Percentiles rank a stretch among this genome's conserved stretches.
Conservation (phyloP, 2,329 filamentous ascomycete species). For the Aspergillus uvarum region DNA sequence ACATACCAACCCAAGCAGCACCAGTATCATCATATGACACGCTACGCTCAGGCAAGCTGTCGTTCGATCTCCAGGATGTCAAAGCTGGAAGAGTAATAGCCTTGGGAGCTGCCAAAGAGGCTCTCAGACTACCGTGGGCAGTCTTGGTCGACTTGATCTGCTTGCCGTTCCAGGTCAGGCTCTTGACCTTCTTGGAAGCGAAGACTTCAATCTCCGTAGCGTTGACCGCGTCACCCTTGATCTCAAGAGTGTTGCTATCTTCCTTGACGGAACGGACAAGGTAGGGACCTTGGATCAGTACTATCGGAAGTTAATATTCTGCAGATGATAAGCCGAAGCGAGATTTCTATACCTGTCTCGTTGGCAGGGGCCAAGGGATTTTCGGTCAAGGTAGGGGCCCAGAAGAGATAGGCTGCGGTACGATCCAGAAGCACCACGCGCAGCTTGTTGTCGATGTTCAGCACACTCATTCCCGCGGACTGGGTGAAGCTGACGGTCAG, state of each 20-base stretch:
- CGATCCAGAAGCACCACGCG: slow-evolving; percentile 56
- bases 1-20: slow-evolving; percentile 35
- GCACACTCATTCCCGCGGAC: slow-evolving; percentile 47
- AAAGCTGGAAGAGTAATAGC: slow-evolving; percentile 35
- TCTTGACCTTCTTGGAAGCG: slow-evolving; percentile 47
- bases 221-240: slow-evolving; percentile 49
- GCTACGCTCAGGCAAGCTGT: slow-evolving; percentile 46
- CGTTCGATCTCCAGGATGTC: slow-evolving; percentile 41
- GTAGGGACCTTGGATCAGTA: slow-evolving; percentile 55
- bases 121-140: slow-evolving; percentile 42
- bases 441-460: slow-evolving; percentile 50
- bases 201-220: slow-evolving; percentile 49
- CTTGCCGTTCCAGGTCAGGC: slow-evolving; percentile 55
- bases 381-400: slow-evolving; percentile 52
- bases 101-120: slow-evolving; percentile 29
- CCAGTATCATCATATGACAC: slow-evolving; percentile 46
- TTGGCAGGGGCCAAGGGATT: slow-evolving; percentile 49
- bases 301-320: slow-evolving; percentile 25
- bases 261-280: slow-evolving; percentile 50
- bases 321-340: slow-evolving; percentile 1
- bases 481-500: slow-evolving; percentile 53
- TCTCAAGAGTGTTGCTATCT: slow-evolving; percentile 37
- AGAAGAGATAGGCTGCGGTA: slow-evolving; percentile 56
- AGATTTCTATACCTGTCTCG: slow-evolving; percentile 42
- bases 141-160: slow-evolving; percentile 32